Base-by-base conservation (phyloP, 139 green algal genomes). In the Tetraselmis chui region DNA sequence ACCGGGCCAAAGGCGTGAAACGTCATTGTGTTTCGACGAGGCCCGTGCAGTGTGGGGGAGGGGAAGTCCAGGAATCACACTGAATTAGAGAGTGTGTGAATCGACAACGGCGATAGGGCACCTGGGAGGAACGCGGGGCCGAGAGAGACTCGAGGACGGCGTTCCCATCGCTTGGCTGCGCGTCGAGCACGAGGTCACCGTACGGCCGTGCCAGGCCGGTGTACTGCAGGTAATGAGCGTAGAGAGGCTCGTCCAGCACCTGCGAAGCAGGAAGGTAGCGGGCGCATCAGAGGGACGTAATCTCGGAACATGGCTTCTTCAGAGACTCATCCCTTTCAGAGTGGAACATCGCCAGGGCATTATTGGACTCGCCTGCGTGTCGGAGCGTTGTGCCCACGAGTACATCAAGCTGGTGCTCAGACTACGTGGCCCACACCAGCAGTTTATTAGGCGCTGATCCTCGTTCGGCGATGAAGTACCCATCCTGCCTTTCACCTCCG, bases 211-310 rank as follows among this genome's bases (percentile, higher is more conserved):
- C 59, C 0, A 77, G 11, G 22, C 87, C 87, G 1, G 90, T 91
- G 1, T 88, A 76, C 18, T 74, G 81, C 0, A 93, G 82, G 79
- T 89, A 94, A 58, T 78, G 80, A 11, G 89, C 91, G 58, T 94
- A 94, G 23, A 94, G 86, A 0, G 91, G 91, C 76, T 94, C 91
- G 31, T 94, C 91, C 5, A 91, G 74, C 28, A 90, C 89, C 11
- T 76, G n/a, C n/a, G n/a, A 86, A 79, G 89, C 86, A 26, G n/a
- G n/a, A n/a, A n/a, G n/a, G n/a, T n/a, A n/a, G n/a, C n/a, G n/a
- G n/a, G n/a, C n/a, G n/a, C n/a, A n/a, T n/a, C n/a, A n/a, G n/a
- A n/a, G n/a, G n/a, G n/a, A n/a, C n/a, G 1, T 30, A 0, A 85
- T 83, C 85, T 92, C 84, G 0, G 80, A 81, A 74, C 89, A 90